Evolutionary conservation across 441 rosid species (phyloP).

Genomic region (Corymbia calophylla): DNA sequence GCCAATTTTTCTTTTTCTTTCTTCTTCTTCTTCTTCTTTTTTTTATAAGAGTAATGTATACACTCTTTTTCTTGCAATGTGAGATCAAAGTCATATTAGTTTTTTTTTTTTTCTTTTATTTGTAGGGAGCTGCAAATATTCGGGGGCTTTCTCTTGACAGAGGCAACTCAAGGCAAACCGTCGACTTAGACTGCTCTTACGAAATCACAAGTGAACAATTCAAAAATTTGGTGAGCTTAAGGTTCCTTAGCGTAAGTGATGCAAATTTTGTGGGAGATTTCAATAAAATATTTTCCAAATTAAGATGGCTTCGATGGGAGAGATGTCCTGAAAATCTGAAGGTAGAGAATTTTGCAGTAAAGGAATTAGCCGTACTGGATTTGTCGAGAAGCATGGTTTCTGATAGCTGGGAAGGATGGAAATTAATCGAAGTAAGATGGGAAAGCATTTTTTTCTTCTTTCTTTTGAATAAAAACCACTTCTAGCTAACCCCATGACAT

Average conservation of each 20-base stretch:
- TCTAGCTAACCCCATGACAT: background rate
- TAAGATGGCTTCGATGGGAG: background rate
- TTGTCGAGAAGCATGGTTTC: background rate
- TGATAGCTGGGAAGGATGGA: accelerated
- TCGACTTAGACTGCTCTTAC: background rate
- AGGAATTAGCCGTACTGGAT: background rate
- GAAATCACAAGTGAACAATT: background rate
- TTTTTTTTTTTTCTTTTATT: background rate
- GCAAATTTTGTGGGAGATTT: background rate
- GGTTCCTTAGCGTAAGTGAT: background rate
- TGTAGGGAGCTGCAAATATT: background rate
- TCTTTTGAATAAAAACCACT: background rate
- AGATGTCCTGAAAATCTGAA: background rate
- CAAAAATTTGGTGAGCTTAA: background rate
- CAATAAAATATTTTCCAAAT: background rate
- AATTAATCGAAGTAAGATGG: background rate
- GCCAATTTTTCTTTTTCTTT: background rate
- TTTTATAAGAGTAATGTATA: background rate
- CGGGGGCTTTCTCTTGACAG: background rate
- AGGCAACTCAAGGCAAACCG: background rate
- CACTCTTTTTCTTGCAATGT: background rate
- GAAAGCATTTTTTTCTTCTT: background rate
- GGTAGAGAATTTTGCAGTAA: background rate
- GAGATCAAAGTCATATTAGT: background rate
- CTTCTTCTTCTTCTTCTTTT: no score